Evolutionary conservation across 805 yeast species (phyloP).

Genomic region (Yamadazyma philogaea): DNA sequence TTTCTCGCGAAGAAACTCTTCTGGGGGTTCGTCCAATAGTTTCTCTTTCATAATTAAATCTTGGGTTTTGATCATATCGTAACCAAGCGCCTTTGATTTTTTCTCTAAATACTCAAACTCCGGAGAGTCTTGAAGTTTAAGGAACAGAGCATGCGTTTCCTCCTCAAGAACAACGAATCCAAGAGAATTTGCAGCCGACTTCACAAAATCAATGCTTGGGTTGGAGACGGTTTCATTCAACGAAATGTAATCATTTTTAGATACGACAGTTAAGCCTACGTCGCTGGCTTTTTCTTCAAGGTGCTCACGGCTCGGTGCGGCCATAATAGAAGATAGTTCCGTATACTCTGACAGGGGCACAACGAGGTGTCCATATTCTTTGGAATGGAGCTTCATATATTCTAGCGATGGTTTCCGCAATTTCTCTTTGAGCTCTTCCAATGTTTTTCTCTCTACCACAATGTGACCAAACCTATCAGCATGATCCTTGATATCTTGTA

Average conservation of each 20-base stretch:
- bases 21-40: slow-evolving; percentile 18
- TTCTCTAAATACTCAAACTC: slow-evolving; percentile 5
- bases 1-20: slow-evolving; percentile 21
- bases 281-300: slow-evolving; percentile 18
- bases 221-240: slow-evolving; percentile 8
- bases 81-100: slow-evolving; percentile 13
- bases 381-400: slow-evolving; percentile 14
- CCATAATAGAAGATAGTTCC: slow-evolving; percentile 16
- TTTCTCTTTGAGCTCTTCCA: slow-evolving; percentile 10
- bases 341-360: slow-evolving; percentile 18
- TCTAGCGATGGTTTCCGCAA: slow-evolving; percentile 11
- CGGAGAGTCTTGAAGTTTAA: slow-evolving; percentile 14
- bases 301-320: slow-evolving; percentile 31
- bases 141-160: slow-evolving; percentile 10
- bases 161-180: slow-evolving; percentile 11
- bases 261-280: slow-evolving; percentile 15
- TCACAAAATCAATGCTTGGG: slow-evolving; percentile 28
- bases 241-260: slow-evolving; percentile 13
- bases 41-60: not conserved
- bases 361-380: slow-evolving; percentile 10
- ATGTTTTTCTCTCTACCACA: slow-evolving; percentile 10
- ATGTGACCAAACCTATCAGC: slow-evolving; percentile 23
- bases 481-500: slow-evolving; percentile 30
- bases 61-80: slow-evolving; percentile 10
- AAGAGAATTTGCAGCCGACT: slow-evolving; percentile 12